Evolutionary conservation across 2,329 filamentous ascomycete genomes (phyloP).

Genomic region (Colletotrichum endophyticum): DNA sequence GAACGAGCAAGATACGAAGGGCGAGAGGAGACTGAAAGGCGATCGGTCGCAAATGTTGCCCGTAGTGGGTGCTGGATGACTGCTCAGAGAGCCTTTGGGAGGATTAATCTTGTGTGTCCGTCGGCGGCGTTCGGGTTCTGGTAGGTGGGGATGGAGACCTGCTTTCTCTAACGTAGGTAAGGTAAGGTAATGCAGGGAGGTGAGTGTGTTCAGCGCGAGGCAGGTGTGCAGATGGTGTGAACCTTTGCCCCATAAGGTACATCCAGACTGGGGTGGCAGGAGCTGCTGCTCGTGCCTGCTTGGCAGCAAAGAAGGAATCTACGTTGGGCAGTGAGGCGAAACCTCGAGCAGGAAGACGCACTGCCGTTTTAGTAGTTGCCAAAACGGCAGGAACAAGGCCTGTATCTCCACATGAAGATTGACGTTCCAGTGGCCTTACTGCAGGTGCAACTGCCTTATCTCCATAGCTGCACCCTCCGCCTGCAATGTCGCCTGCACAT

Average conservation of each 20-base stretch:
- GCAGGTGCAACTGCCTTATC: neutral
- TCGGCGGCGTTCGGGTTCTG: no score
- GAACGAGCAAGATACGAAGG: no score
- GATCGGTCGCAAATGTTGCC: no score
- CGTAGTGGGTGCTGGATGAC: no score
- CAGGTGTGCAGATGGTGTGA: neutral
- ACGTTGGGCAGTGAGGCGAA: neutral
- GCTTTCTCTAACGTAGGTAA: no score
- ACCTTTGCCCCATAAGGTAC: neutral
- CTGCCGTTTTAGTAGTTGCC: neutral
- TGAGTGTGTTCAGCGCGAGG: neutral
- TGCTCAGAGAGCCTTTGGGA: no score
- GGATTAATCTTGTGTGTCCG: no score
- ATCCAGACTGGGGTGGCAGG: neutral
- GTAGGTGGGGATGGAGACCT: no score
- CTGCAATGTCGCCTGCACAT: neutral
- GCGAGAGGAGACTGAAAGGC: no score
- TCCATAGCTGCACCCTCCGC: neutral
- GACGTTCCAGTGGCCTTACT: neutral
- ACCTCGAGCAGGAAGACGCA: neutral
- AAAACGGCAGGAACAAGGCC: neutral
- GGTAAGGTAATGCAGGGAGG: no score
- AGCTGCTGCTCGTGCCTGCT: neutral
- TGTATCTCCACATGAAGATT: neutral
- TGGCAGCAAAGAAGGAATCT: neutral